Percentiles rank a stretch among this genome's conserved stretches.
These are phyloP conservation scores for Jamesozyma hellenica DNA, from an alignment of 805 yeast species.

Conservation along the genomic window DNA sequence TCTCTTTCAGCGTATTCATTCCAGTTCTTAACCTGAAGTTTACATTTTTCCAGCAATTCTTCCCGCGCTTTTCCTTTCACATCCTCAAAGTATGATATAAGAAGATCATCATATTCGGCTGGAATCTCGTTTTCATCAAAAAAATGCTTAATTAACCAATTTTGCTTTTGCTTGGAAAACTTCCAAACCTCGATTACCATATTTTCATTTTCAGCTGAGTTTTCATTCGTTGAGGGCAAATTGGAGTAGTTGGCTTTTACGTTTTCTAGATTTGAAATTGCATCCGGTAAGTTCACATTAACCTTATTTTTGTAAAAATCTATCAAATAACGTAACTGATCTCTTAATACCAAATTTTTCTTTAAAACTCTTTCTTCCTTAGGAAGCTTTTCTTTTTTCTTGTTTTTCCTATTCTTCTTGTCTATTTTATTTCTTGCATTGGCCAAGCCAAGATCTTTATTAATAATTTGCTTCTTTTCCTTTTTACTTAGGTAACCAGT, in stretches of 20 bases:
- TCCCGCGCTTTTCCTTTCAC: conserved; percentile 18
- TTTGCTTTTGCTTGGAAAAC: conserved; percentile 30
- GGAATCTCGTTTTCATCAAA: conserved; percentile 23
- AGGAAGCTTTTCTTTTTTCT: conserved; percentile 22
- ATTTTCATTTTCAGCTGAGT: conserved; percentile 7
- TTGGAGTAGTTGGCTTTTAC: conserved; percentile 16
- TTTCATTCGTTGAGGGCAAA: conserved; percentile 2
- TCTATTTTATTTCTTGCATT: conserved; percentile 10
- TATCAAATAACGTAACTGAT: conserved; percentile 28
- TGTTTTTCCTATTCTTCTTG: conserved; percentile 12
- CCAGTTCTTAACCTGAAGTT: conserved; percentile 16
- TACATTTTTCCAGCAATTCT: conserved; percentile 16
- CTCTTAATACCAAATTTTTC: conserved; percentile 23
- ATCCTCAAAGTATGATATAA: conserved; percentile 24
- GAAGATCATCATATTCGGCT: conserved; percentile 17
- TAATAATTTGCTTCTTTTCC: conserved; percentile 25
- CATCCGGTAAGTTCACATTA: conserved; percentile 18
- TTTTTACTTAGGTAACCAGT: conserved; percentile 25
- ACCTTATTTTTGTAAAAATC: conserved; percentile 25
- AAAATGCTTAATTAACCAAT: conserved; percentile 29
- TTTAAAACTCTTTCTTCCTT: conserved; percentile 19
- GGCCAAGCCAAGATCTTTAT: conserved; percentile 3
- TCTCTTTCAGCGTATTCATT: conserved; percentile 18
- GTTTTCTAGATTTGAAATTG: conserved; percentile 13
- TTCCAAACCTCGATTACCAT: conserved; percentile 28